Evolutionary conservation across 345 rosid genomes (phyloP).

Genomic region (Brassica rapa): DNA sequence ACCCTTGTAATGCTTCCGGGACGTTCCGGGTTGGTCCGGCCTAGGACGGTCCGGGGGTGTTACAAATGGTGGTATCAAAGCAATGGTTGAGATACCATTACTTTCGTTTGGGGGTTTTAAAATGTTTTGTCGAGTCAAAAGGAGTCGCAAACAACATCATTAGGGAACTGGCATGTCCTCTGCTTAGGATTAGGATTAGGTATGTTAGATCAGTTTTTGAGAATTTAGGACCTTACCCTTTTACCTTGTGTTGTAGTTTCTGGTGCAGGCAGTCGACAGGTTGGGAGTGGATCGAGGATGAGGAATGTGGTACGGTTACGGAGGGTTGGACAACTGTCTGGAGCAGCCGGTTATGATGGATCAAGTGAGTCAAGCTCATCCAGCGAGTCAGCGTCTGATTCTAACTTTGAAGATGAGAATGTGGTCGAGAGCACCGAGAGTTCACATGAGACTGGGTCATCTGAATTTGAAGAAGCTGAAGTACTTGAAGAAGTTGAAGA

Average conservation of each 20-base stretch:
- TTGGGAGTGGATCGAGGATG: neutral
- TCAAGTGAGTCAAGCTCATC: neutral
- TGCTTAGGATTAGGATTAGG: no score
- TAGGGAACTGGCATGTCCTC: no score
- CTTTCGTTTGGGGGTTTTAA: no score
- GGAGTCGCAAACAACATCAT: no score
- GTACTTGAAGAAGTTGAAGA: neutral
- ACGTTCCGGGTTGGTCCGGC: no score
- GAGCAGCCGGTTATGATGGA: neutral
- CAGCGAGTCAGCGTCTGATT: neutral
- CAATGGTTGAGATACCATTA: no score
- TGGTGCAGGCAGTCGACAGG: neutral
- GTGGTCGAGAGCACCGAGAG: neutral
- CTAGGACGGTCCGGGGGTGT: no score
- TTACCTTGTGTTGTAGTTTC: neutral
- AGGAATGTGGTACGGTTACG: neutral
- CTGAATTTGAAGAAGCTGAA: neutral
- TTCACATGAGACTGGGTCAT: neutral
- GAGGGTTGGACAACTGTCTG: neutral
- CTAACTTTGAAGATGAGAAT: neutral
- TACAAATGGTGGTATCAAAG: no score
- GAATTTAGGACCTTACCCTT: neutral
- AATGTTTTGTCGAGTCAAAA: no score
- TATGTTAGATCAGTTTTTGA: no score
- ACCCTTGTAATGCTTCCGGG: no score